Conservation (phyloP, 257 asterid genomes). For the Linaria vulgaris region DNA sequence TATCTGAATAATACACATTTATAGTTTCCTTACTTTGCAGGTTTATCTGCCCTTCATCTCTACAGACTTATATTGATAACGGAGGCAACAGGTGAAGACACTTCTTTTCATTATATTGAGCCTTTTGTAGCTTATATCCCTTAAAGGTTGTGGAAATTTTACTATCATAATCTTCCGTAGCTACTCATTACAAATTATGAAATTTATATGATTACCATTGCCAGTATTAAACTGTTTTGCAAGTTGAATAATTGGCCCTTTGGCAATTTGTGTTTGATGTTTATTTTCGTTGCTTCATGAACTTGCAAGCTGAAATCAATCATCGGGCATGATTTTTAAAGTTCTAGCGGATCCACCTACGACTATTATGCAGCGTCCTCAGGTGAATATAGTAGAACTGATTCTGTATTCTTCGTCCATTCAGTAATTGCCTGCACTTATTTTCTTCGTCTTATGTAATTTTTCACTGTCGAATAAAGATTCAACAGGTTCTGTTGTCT, state of each 20-base stretch:
- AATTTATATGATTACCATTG: no score
- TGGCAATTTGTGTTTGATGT: no score
- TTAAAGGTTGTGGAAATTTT: no score
- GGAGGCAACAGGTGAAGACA: constrained; percentile 64
- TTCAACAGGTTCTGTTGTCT: not conserved
- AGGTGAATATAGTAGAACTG: constrained; percentile 46
- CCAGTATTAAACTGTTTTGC: no score
- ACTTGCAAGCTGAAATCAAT: constrained; percentile 58
- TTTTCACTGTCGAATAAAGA: not conserved
- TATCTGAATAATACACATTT: no score
- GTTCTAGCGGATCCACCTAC: constrained; percentile 98
- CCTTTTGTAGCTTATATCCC: not conserved
- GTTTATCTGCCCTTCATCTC: constrained; percentile 83
- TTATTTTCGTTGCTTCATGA: constrained; percentile 68
- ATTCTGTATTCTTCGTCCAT: no score
- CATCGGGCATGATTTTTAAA: constrained; percentile 75
- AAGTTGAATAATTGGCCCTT: no score
- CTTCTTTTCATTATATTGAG: not conserved
- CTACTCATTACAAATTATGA: no score
- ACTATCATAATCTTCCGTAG: no score
- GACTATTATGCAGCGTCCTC: constrained; percentile 90
- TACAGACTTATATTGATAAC: constrained; percentile 70
- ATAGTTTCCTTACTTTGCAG: constrained; percentile 47
- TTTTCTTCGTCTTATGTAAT: constrained; percentile 5
- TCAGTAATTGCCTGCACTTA: not conserved